A percentile compares a stretch with the other conserved stretches of the same genome.
phyloP scores from a whole-genome alignment of 75 land plant species.

The Pinus albicaulis region DNA sequence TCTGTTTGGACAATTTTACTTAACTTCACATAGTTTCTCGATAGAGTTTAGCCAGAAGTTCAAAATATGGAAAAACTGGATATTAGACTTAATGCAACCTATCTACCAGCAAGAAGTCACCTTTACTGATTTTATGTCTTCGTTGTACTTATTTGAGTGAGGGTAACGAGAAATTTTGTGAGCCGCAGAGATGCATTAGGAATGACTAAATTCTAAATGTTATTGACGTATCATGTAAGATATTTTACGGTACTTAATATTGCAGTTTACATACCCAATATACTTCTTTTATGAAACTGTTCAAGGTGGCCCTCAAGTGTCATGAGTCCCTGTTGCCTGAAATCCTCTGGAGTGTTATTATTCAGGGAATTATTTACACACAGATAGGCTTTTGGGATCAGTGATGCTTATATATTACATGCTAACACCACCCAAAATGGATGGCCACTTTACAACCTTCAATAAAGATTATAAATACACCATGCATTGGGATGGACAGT shows the following conservation, averaged over 20 bases:
- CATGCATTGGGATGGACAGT: no score
- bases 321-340: no score
- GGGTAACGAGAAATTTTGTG: background rate
- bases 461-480: no score
- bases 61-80: background rate
- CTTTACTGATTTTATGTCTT: background rate
- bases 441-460: no score
- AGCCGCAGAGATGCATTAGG: background rate
- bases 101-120: background rate
- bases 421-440: no score
- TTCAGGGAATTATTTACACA: no score
- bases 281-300: no score
- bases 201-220: background rate
- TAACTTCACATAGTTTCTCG: background rate
- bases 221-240: background rate
- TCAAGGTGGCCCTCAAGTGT: no score
- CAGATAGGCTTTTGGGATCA: no score
- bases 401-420: no score
- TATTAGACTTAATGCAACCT: background rate
- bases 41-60: background rate
- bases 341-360: no score
- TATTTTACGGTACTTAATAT: background rate
- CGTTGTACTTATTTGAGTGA: background rate
- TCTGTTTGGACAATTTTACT: background rate
- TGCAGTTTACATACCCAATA: no score